These are phyloP conservation scores for Aureobasidium sp. DNA, from an alignment of 2,329 filamentous ascomycete species.

Conservation along the genomic window DNA sequence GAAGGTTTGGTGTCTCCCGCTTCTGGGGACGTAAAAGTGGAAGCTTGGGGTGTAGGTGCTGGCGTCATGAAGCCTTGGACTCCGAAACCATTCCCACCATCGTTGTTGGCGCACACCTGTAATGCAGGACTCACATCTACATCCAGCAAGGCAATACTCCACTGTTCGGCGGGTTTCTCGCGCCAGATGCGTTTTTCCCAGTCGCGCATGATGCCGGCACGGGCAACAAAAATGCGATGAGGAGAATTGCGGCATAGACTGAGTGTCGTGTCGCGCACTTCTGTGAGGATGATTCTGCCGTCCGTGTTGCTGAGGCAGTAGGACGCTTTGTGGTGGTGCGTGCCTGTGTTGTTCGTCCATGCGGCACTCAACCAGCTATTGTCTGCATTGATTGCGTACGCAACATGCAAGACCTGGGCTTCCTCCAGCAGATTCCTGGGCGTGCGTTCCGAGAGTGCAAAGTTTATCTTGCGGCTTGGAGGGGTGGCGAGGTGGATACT, in stretches of 20 bases:
- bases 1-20: slow-evolving; percentile 22
- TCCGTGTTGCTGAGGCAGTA: slow-evolving; percentile 56
- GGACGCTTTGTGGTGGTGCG: slow-evolving; percentile 62
- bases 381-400: slow-evolving; percentile 68
- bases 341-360: slow-evolving; percentile 72
- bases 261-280: slow-evolving; percentile 67
- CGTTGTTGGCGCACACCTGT: slow-evolving; percentile 45
- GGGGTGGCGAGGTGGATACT: slow-evolving; percentile 65
- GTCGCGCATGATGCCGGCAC: slow-evolving; percentile 42
- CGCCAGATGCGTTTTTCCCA: slow-evolving; percentile 14
- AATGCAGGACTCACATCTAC: slow-evolving; percentile 24
- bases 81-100: slow-evolving; percentile 29
- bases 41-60: slow-evolving; percentile 52
- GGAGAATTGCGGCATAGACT: slow-evolving; percentile 63
- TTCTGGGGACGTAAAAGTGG: slow-evolving; percentile 22
- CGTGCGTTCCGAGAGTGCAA: slow-evolving; percentile 59
- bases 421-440: slow-evolving; percentile 68
- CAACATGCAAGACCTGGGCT: slow-evolving; percentile 72
- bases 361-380: slow-evolving; percentile 70
- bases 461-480: slow-evolving; percentile 63
- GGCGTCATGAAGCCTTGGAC: slow-evolving; percentile 43
- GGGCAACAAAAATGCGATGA: slow-evolving; percentile 70
- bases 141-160: slow-evolving; percentile 27
- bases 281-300: slow-evolving; percentile 5
- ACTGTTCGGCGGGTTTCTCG: slow-evolving; percentile 16